Base-by-base conservation (phyloP, 2,329 filamentous ascomycete species). In the Colletotrichum sp. region DNA sequence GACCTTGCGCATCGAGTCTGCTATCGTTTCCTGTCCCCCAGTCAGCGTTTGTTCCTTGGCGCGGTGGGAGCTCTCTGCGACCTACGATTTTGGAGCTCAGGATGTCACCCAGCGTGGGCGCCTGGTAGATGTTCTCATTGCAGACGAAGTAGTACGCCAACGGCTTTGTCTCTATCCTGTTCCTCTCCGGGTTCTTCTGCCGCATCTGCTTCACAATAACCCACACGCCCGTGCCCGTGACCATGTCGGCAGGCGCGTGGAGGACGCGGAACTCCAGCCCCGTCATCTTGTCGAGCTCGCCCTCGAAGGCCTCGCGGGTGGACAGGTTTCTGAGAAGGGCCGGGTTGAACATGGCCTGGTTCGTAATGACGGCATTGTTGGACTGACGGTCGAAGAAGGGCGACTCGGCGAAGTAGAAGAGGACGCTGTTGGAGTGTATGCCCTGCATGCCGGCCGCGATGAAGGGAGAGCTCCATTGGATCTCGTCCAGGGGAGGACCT, bases 121-220 rank as follows among this genome's bases (percentile, higher is more conserved):
- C 92, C 89, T 92, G 92, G 81, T 93, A 94, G 5, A 94, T 90
- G 69, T 93, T 92, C 78, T 93, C 91, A 1, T 92, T 92, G 1
- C 93, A 88, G 4, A 94, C 87, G 80, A 93, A 94, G 81, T 93
- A 94, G 4, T 89, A 89, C 6, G 89, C 86, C 52, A 92, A 89
- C 0, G 93, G 87, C 3, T 84, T 89, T 30, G 94, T 86, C 76
- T 93, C 91, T 78, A 93, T 91, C 28, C 71, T 39, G 30, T 91
- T 89, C 16, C 87, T 85, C 7, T 87, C 86, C 55, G 88, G 86
- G 16, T 88, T 85, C 84, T 93, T 92, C 76, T 90, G 87, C 66
- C 92, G 86, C 30, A 89, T 92, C 84, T 94, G 92, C 86, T 94
- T 94, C 80, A 92, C 89, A 79, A 94, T 93, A 32, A 93, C 90